Evolutionary conservation across 345 rosid species (phyloP).

Genomic region (Tarenaya hassleriana): DNA sequence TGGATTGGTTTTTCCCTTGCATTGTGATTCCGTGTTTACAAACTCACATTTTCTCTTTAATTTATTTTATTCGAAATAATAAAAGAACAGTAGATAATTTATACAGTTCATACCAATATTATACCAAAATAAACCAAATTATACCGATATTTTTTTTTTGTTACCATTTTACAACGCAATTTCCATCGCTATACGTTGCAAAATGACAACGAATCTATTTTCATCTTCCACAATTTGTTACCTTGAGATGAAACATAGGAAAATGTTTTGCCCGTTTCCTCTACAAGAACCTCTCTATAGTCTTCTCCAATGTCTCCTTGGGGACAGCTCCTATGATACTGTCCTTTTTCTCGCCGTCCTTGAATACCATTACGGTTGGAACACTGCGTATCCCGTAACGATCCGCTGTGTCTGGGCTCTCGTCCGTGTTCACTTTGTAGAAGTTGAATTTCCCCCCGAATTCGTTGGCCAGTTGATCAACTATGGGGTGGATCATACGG

Average conservation of each 20-base stretch:
- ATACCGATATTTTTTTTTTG: too few species aligned
- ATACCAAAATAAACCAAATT: too few species aligned
- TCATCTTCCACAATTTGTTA: too few species aligned
- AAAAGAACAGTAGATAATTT: too few species aligned
- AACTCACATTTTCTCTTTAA: too few species aligned
- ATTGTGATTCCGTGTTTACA: too few species aligned
- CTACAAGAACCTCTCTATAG: constrained; percentile 58
- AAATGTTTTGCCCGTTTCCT: constrained; percentile 8
- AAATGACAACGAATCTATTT: too few species aligned
- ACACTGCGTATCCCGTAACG: constrained; percentile 63
- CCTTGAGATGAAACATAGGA: too few species aligned
- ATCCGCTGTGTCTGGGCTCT: constrained; percentile 47
- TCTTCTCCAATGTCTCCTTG: constrained; percentile 49
- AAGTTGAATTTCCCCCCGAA: constrained; percentile 65
- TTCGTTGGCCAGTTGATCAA: constrained; percentile 49
- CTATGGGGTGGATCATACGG: constrained; percentile 56
- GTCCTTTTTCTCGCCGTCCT: constrained; percentile 68
- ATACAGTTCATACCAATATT: too few species aligned
- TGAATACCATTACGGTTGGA: constrained; percentile 58
- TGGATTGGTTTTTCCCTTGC: constrained; percentile 3
- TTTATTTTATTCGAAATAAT: too few species aligned
- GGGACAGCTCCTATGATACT: constrained; percentile 71
- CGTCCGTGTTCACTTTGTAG: constrained; percentile 66
- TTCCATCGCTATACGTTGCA: too few species aligned
- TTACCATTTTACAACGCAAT: too few species aligned